These are phyloP conservation scores for fission yeast (Schizosaccharomyces pombe) DNA, from an alignment of 805 yeast species.

Conservation along the genomic window DNA sequence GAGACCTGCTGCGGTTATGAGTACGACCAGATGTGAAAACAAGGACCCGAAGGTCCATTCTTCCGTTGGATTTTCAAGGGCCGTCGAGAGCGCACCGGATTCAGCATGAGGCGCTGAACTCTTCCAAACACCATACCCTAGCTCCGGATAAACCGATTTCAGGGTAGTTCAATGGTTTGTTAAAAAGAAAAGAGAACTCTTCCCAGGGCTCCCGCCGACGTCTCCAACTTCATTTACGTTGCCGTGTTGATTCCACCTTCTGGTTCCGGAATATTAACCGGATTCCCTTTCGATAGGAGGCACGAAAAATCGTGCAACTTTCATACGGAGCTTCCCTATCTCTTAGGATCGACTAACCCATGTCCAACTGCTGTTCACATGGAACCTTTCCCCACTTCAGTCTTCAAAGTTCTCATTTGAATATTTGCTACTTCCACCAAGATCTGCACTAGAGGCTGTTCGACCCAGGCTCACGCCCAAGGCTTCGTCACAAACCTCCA, in stretches of 20 bases:
- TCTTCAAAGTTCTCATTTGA: slow-evolving; percentile 22
- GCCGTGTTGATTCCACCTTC: slow-evolving; percentile 22
- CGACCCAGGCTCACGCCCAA: slow-evolving; percentile 21
- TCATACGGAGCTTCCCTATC: slow-evolving; percentile 21
- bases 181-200: slow-evolving; percentile 23
- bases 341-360: slow-evolving; percentile 24
- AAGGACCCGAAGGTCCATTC: too few species aligned
- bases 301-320: slow-evolving; percentile 18
- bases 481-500: slow-evolving; percentile 22
- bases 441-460: slow-evolving; percentile 23
- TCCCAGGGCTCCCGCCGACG: slow-evolving; percentile 23
- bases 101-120: slow-evolving; percentile 18
- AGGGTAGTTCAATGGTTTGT: slow-evolving; percentile 21
- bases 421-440: slow-evolving; percentile 23
- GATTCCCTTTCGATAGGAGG: slow-evolving; percentile 22
- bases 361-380: slow-evolving; percentile 23
- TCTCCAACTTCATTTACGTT: slow-evolving; percentile 23
- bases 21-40: slow-evolving; percentile 23
- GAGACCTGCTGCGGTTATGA: slow-evolving; percentile 25
- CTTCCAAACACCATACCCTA: slow-evolving; percentile 21
- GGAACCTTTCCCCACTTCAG: slow-evolving; percentile 24
- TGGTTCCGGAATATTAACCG: slow-evolving; percentile 24
- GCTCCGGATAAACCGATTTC: slow-evolving; percentile 22
- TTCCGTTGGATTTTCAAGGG: slow-evolving; percentile 22
- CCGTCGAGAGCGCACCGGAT: slow-evolving; percentile 23